These are phyloP conservation scores for Musa troglodytarum DNA, from an alignment of 176 grass and related monocot species.

Conservation along the genomic window DNA sequence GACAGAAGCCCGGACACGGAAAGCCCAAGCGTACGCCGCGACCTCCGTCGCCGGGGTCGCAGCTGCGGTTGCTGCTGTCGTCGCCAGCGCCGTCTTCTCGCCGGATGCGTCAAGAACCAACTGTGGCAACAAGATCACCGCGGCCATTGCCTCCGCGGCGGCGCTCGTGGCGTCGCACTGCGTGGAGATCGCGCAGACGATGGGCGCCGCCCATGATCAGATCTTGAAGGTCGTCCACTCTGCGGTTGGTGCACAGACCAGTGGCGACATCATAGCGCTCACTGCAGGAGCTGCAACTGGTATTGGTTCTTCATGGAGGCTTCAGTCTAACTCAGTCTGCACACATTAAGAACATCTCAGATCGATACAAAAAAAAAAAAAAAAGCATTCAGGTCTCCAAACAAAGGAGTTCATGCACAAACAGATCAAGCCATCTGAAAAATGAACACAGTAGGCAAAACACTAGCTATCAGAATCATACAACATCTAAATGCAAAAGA, in stretches of 20 bases:
- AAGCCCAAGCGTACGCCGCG: slow-evolving; percentile 76
- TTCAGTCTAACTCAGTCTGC: too few relatives aligned
- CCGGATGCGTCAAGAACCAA: slow-evolving; percentile 27
- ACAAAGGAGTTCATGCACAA: neutral
- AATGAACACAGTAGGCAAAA: neutral
- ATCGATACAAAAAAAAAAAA: neutral
- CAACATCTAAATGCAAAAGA: too few relatives aligned
- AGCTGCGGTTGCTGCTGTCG: slow-evolving; percentile 72
- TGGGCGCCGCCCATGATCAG: slow-evolving; percentile 75
- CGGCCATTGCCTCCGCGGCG: slow-evolving; percentile 59
- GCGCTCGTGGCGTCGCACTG: slow-evolving; percentile 90
- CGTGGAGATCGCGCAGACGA: slow-evolving; percentile 82
- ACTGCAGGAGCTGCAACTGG: slow-evolving; percentile 80
- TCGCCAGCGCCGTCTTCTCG: slow-evolving; percentile 60
- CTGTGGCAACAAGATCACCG: slow-evolving; percentile 39
- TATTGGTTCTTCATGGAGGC: neutral
- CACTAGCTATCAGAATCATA: too few relatives aligned
- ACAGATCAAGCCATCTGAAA: neutral
- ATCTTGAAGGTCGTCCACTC: slow-evolving; percentile 68
- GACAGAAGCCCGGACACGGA: slow-evolving; percentile 65
- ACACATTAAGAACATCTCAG: neutral
- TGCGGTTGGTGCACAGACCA: slow-evolving; percentile 73
- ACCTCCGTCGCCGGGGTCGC: slow-evolving; percentile 85
- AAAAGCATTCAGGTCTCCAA: neutral
- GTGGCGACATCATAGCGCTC: slow-evolving; percentile 84